phyloP scores from a whole-genome alignment of 805 yeast species.

The Wickerhamia fluorescens region DNA sequence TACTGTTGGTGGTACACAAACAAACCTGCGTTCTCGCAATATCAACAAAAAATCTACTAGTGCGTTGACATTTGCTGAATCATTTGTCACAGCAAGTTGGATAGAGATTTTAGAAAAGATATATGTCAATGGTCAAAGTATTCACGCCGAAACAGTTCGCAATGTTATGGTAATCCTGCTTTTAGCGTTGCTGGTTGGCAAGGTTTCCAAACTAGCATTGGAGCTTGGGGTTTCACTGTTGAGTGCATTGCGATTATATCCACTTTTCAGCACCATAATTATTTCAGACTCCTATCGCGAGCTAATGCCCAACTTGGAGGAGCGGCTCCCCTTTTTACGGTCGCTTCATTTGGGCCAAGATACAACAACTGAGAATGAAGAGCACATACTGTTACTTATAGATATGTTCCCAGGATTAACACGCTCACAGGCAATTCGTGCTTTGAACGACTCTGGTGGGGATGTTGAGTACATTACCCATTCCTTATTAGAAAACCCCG shows the following conservation, averaged over 20 bases:
- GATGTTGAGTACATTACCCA: slow-evolving; percentile 55
- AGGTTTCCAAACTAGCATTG: slow-evolving; percentile 35
- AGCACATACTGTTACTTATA: slow-evolving; percentile 33
- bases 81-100: slow-evolving; percentile 52
- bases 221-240: slow-evolving; percentile 39
- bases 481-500: slow-evolving; percentile 57
- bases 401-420: slow-evolving; percentile 66
- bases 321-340: slow-evolving; percentile 43
- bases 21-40: slow-evolving; percentile 11
- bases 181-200: slow-evolving; percentile 38
- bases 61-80: slow-evolving; percentile 40
- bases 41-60: slow-evolving; percentile 17
- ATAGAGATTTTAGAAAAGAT: slow-evolving; percentile 49
- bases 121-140: slow-evolving; percentile 51
- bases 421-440: slow-evolving; percentile 35
- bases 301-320: slow-evolving; percentile 44
- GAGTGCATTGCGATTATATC: slow-evolving; percentile 39
- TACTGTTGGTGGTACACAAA: slow-evolving; percentile 7
- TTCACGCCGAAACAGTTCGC: slow-evolving; percentile 39
- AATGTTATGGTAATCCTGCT: slow-evolving; percentile 48
- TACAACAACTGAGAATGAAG: slow-evolving; percentile 12
- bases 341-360: slow-evolving; percentile 2
- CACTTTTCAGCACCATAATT: slow-evolving; percentile 49
- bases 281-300: slow-evolving; percentile 41
- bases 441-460: slow-evolving; percentile 42